Evolutionary conservation across 176 grass and related monocot genomes (phyloP), one percentile per base, ranked within the genome.

Genomic region (Aegilops tauschii): DNA sequence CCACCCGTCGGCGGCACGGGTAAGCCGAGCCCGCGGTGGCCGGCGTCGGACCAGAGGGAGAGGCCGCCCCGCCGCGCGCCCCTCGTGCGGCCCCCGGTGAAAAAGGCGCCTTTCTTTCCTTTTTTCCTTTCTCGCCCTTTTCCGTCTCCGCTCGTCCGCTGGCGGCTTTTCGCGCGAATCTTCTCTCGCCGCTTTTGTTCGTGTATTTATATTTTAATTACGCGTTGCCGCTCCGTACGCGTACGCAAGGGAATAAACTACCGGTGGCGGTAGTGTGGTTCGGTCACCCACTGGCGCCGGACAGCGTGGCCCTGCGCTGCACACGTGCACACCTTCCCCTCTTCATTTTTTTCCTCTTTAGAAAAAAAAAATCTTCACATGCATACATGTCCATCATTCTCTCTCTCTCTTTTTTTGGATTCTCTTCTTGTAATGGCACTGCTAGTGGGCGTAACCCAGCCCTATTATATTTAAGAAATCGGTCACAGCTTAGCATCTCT

Each of bases 71-170:
- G 40, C 40, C 39, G 9, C 39, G 39, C 42, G 42, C 80, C 87
- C 90, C 87, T 86, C 90, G 87, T 92, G 87, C 90, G 83, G 83
- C 4, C 2, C 4, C 21, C 20, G 18, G 40, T 6, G n/a, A 47
- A 47, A 73, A 73, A 73, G 70, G 5, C 70, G 70, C 70, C 70
- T 73, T 47, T 45, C 20, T 25, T 47, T 47, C 9, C 5, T 20
- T 58, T 58, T 18, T 58, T 0, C 49, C 2, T 21, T 8, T 58
- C 4, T 18, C 0, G 4, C 36, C 37, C 1, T 73, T 45, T 28
- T 23, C 12, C 70, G 39, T 25, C 12, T 73, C 6, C 12, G 2
- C 2, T 45, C 5, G 2, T 73, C 44, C 44, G 70, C 0, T 47
- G 11, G 70, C 70, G 39, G 10, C 35, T n/a, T 20, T 4, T 37